Percentiles rank a stretch among this genome's conserved stretches.
These are phyloP conservation scores for Drechslerella coelobrocha DNA, from an alignment of 2,329 filamentous ascomycete species.

Conservation along the genomic window DNA sequence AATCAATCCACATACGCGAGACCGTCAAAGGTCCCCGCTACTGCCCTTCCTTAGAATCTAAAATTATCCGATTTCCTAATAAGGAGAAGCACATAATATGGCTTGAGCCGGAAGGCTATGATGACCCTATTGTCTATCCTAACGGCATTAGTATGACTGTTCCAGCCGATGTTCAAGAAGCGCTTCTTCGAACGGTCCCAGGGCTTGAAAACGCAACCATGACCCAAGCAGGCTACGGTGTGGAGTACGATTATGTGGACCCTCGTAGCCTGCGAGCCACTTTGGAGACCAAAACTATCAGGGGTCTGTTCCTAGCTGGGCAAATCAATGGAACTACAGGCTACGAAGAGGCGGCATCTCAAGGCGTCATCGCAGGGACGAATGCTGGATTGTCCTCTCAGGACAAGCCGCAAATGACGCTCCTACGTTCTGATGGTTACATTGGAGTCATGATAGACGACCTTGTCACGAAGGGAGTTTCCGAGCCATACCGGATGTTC, in stretches of 20 bases:
- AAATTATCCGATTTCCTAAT: slow-evolving; percentile 84
- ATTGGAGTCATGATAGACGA: slow-evolving; percentile 99
- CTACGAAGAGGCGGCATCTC: slow-evolving; percentile 95
- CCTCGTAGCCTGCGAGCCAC: slow-evolving; percentile 86
- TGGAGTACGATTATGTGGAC: slow-evolving; percentile 98
- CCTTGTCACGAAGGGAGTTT: slow-evolving; percentile 93
- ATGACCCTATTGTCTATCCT: slow-evolving; percentile 88
- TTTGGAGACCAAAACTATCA: slow-evolving; percentile 90
- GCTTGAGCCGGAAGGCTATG: slow-evolving; percentile 95
- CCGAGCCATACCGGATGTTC: slow-evolving; percentile 98
- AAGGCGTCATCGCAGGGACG: slow-evolving; percentile 89
- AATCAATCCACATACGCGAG: slow-evolving; percentile 94
- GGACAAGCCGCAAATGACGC: slow-evolving; percentile 68
- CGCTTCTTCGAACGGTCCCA: slow-evolving; percentile 82
- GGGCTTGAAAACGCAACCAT: slow-evolving; percentile 88
- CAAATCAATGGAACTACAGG: slow-evolving; percentile 99
- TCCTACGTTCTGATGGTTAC: slow-evolving; percentile 87
- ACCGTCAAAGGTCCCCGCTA: slow-evolving; percentile 93
- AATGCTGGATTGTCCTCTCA: slow-evolving; percentile 86
- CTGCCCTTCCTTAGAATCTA: slow-evolving; percentile 93
- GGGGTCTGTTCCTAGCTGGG: slow-evolving; percentile 86
- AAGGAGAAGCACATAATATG: slow-evolving; percentile 87
- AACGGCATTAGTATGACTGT: slow-evolving; percentile 98
- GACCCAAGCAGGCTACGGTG: slow-evolving; percentile 94
- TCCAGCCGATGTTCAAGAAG: slow-evolving; percentile 82